Base-by-base conservation (phyloP, 2,329 filamentous ascomycete species). In the Trichoderma atrobrunneum region DNA sequence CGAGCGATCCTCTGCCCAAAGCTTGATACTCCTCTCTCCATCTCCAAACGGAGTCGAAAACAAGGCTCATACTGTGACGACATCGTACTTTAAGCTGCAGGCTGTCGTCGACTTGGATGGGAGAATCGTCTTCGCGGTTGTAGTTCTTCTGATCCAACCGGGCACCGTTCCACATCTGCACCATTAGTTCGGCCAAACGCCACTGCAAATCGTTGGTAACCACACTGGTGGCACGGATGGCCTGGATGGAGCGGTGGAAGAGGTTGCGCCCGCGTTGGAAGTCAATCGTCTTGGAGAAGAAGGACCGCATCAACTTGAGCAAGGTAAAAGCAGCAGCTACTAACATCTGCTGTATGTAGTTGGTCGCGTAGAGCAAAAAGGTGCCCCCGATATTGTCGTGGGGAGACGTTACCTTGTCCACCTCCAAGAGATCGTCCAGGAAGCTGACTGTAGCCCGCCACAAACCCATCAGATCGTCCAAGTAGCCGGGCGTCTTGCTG, bases 1-100 rank as follows among this genome's bases (percentile, higher is more conserved):
- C 92, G 70, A 94, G 86, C 74, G 86, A 87, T 72, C 91, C 91
- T 78, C 91, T 88, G 63, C 90, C 92, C 79, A 90, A 87, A 63
- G 91, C 88, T 80, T 93, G 91, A 77, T 89, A 94, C 79, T 95
- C 92, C 79, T 93, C 91, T 76, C 93, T 88, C 93, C 93, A 96
- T 74, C 93, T 88, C 93, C 93, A 95, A 65, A 94, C 92, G 14
- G 91, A 93, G 81, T 96, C 93, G 77, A 93, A 95, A 2, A 96
- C 90, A 16, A 95, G 87, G 79, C 92, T 94, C 90, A 95, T 93
- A 80, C 92, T 95, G 85, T 94, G 93, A 28, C 93, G 87, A 76
- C 92, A 94, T 64, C 93, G 89, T n/a, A 95, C 92, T 78, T 94
- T 93, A 63, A 96, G 87, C 79, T 94, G 91, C 57, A 95, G 83